Conservation (phyloP, 2,329 filamentous ascomycete species). For the Gyromitra esculenta region DNA sequence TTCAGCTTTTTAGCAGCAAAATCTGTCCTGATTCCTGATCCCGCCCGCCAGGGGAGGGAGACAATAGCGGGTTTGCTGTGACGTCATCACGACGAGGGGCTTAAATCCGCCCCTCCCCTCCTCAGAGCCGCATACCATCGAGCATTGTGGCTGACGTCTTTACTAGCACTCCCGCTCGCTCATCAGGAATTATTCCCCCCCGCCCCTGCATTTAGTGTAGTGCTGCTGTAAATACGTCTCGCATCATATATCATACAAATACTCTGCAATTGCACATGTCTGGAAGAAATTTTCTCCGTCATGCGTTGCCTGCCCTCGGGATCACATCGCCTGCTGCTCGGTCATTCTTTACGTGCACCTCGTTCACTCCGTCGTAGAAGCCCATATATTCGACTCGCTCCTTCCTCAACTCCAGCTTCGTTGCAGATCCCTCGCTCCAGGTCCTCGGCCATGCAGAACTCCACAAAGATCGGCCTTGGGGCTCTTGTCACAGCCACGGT, state of each 20-base stretch:
- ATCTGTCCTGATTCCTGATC: not conserved
- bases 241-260: not conserved
- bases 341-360: not conserved
- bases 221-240: not conserved
- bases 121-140: not conserved
- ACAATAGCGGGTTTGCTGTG: not conserved
- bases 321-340: slow-evolving; percentile 6
- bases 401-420: not conserved
- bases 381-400: slow-evolving; percentile 4
- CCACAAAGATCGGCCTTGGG: slow-evolving; percentile 50
- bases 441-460: slow-evolving; percentile 28
- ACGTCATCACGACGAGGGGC: slow-evolving; percentile 7
- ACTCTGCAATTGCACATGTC: slow-evolving; percentile 16
- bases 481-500: slow-evolving; percentile 47
- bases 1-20: not conserved
- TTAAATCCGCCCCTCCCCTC: slow-evolving; percentile 8
- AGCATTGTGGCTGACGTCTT: slow-evolving; percentile 9
- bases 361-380: not conserved
- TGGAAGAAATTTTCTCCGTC: not conserved
- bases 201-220: not conserved
- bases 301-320: slow-evolving; percentile 27
- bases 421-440: not conserved
- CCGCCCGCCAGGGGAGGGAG: not conserved
- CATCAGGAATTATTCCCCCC: slow-evolving; percentile 1
- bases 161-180: not conserved